Percentiles rank a stretch among this genome's conserved stretches.
These are phyloP conservation scores for Papiliotrema flavescens DNA, from an alignment of 1,284 basidiomycete species.

Conservation along the genomic window DNA sequence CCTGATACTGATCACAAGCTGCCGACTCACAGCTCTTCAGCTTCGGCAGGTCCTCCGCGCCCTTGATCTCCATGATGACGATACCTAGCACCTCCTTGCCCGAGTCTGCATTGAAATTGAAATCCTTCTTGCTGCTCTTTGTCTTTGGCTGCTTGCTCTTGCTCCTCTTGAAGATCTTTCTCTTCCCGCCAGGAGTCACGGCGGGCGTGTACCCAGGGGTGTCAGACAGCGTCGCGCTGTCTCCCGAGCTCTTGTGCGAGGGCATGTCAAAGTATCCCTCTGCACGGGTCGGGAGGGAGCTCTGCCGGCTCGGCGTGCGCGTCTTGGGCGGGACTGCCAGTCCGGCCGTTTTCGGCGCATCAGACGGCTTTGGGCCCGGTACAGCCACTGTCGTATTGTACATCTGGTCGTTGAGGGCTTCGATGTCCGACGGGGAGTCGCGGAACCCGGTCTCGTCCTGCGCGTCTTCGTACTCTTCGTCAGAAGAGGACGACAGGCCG, in stretches of 20 bases:
- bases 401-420: background rate
- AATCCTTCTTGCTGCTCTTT: slow-evolving; percentile 48
- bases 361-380: slow-evolving; percentile 5
- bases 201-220: slow-evolving; percentile 25
- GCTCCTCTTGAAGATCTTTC: slow-evolving; percentile 25
- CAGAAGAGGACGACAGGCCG: slow-evolving; percentile 60
- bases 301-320: slow-evolving; percentile 13
- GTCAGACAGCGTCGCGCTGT: slow-evolving; percentile 11
- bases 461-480: slow-evolving; percentile 51
- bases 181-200: slow-evolving; percentile 6
- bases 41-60: slow-evolving; percentile 77
- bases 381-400: slow-evolving; percentile 8
- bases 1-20: background rate
- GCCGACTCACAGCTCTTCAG: slow-evolving; percentile 72
- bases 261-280: slow-evolving; percentile 18
- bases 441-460: slow-evolving; percentile 32
- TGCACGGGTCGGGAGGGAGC: background rate
- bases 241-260: slow-evolving; percentile 4
- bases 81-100: slow-evolving; percentile 82
- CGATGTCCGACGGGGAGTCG: slow-evolving; percentile 7
- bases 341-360: slow-evolving; percentile 15
- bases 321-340: slow-evolving; percentile 14
- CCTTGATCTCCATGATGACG: slow-evolving; percentile 72
- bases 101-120: slow-evolving; percentile 61
- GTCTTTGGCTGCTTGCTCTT: slow-evolving; percentile 7